Evolutionary conservation across 306 rosid species (phyloP), one percentile per base, ranked within the genome.

Genomic region (Purshia tridentata): DNA sequence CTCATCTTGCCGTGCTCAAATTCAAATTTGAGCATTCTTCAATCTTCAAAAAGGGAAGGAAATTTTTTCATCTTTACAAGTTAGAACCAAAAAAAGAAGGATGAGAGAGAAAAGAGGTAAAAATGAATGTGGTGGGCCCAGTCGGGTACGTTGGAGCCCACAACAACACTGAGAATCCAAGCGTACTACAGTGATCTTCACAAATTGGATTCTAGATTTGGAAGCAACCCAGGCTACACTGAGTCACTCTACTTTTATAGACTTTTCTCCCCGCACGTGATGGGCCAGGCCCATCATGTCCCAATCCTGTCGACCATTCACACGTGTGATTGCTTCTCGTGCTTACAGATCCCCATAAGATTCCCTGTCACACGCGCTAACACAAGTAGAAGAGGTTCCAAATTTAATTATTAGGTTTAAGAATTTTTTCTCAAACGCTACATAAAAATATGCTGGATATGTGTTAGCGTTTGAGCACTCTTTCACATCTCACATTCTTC

Each of bases 261-360:
- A 29, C 44, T 42, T 40, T 78, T 72, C 72, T 62, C 84, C 56
- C 81, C 86, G 85, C 96, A 90, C 96, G 96, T 90, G 95, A 84
- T 72, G 85, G 69, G 77, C 5, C 2, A 62, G 91, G 88, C 60
- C 91, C 96, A 47, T 6, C 49, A 11, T 84, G 87, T 75, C 77
- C 62, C 77, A 74, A 35, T 80, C 74, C 74, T 77, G 91, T 90
- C 84, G 54, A 72, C 75, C 91, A 80, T 86, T 90, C 86, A 87
- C 98, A 90, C 95, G 96, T 90, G 98, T 80, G 85, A 65, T 42
- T 8, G 54, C 65, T 29, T 18, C 51, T 77, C 77, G 60, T 75
- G 78, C 73, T 76, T 80, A 60, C 72, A 12, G 74, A 85, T 85
- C 87, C 91, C 85, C 41, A 77, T 66, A 6, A 76, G 81, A 84